Evolutionary conservation across 495 filamentous ascomycete genomes (phyloP), one percentile per base, ranked within the genome.

Genomic region (Aspergillus hancockii): DNA sequence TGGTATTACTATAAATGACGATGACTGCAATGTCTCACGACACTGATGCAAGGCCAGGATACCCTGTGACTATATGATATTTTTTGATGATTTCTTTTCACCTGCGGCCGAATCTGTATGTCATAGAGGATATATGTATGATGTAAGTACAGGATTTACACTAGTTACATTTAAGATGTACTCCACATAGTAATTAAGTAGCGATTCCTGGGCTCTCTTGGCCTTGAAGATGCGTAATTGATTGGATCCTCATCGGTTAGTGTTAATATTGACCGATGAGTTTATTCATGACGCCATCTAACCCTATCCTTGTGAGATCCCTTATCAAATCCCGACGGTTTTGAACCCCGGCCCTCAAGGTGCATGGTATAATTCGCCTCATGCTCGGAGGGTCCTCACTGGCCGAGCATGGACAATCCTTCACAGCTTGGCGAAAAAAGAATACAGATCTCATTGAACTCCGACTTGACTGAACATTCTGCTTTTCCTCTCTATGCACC

Each of bases 1-100:
- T 66, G 68, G 68, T 71, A n/a, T n/a, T n/a, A 58, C 59, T 52
- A 55, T 22, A 61, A 56, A 50, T 32, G 34, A 63, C 34, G 49
- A 54, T 36, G 34, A 28, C 30, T 22, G 40, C 36, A 14, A 56
- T 57, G 41, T 60, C 40, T 55, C 45, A 36, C 54, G 58, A 49
- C 47, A 45, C 58, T 52, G 54, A 68, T 63, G 41, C 65, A 64
- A 55, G 53, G 52, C 36, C n/a, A 45, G 23, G 18, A 57, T 57
- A 57, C 54, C 54, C 54, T 21, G 54, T 45, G 60, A 46, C 9
- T 56, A 22, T 47, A 47, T 47, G 43, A 47, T 47, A 22, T 47
- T 47, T 12, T 19, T 45, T 16, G 19, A 47, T 47, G 18, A 40
- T 40, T 40, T 40, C 16, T 21, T 47, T 47, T n/a, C n/a, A 3